phyloP scores from a whole-genome alignment of 208 protist species.

The Leishmania tropica region DNA sequence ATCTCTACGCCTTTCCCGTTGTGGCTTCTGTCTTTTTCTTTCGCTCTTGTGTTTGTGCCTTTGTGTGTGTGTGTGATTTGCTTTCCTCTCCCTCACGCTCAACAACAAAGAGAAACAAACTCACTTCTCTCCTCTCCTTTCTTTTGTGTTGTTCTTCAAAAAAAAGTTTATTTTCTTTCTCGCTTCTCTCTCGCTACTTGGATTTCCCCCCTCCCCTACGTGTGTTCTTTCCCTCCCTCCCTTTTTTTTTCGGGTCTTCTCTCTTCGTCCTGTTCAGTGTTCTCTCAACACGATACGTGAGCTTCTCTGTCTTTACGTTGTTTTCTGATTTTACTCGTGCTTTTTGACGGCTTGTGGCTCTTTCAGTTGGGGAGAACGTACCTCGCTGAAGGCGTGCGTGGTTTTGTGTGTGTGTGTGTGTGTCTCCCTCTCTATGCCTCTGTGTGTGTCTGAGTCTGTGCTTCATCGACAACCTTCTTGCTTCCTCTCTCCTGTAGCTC shows the following conservation, averaged over 20 bases:
- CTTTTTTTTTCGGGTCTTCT: background rate
- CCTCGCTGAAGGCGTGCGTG: background rate
- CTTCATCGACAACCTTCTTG: background rate
- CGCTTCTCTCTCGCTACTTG: background rate
- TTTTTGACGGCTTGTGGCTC: background rate
- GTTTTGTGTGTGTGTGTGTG: background rate
- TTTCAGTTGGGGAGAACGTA: background rate
- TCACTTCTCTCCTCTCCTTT: background rate
- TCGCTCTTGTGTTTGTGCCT: background rate
- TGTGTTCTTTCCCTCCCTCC: background rate
- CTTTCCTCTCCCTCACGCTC: background rate
- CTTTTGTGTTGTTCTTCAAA: too few relatives aligned
- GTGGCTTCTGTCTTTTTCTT: background rate
- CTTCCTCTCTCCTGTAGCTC: background rate
- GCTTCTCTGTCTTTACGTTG: background rate
- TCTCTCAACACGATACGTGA: constrained; percentile 2
- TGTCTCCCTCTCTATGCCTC: background rate
- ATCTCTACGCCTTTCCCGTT: background rate
- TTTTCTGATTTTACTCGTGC: background rate
- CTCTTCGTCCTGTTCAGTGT: background rate
- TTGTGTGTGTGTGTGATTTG: background rate
- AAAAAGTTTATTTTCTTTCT: background rate
- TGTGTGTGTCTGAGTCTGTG: constrained; percentile 1
- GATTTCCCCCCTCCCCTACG: background rate
- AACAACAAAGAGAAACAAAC: background rate